Evolutionary conservation across 2,329 filamentous ascomycete species (phyloP).

Genomic region (Clonostachys solani): DNA sequence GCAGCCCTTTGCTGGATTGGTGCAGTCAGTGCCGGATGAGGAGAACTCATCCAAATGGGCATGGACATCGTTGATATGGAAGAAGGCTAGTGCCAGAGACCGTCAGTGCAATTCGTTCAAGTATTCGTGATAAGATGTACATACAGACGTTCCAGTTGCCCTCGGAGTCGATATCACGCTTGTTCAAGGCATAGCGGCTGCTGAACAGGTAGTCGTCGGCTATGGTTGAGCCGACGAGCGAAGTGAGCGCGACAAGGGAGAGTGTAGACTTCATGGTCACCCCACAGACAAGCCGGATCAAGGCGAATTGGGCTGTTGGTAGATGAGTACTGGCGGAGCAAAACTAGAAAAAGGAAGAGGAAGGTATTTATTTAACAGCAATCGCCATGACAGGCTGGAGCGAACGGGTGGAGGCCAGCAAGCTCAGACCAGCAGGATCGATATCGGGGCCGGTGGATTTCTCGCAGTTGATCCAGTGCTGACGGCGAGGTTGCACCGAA

Average conservation of each 20-base stretch:
- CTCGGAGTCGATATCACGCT: conserved; percentile 41
- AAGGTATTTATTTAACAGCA: too few relatives aligned
- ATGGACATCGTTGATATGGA: conserved; percentile 68
- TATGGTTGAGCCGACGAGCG: conserved; percentile 16
- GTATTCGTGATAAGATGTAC: conserved; percentile 3
- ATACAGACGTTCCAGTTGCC: conserved; percentile 50
- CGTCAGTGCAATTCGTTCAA: neutral
- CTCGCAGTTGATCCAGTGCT: too few relatives aligned
- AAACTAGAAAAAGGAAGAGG: too few relatives aligned
- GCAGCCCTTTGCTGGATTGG: conserved; percentile 49
- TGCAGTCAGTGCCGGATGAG: conserved; percentile 58
- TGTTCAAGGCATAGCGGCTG: conserved; percentile 30
- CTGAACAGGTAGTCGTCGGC: conserved; percentile 45
- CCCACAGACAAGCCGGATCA: too few relatives aligned
- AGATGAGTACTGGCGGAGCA: too few relatives aligned
- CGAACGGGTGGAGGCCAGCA: too few relatives aligned
- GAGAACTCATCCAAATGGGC: conserved; percentile 62
- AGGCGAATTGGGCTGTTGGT: too few relatives aligned
- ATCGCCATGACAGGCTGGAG: too few relatives aligned
- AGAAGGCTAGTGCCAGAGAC: conserved; percentile 38
- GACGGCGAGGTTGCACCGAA: too few relatives aligned
- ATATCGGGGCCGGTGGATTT: too few relatives aligned
- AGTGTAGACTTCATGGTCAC: conserved; percentile 11
- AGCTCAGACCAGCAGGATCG: too few relatives aligned
- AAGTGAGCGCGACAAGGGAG: conserved; percentile 15